phyloP scores from a whole-genome alignment of 2,329 filamentous ascomycete genomes.

The Colletotrichum brevisporum region DNA sequence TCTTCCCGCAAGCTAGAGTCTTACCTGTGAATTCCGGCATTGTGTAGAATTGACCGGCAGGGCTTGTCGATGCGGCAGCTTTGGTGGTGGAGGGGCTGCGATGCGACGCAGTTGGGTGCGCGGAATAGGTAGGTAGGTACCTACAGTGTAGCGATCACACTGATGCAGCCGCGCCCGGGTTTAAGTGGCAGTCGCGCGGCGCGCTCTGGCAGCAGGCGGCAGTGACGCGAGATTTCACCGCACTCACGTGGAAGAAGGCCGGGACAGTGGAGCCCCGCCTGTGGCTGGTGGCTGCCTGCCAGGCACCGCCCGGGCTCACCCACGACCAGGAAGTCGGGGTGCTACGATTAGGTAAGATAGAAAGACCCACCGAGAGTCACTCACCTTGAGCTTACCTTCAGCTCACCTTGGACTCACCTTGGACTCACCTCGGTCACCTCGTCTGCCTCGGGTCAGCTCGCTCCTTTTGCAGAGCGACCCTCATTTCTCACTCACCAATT shows the following conservation, averaged over 20 bases:
- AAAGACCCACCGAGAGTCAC: no score
- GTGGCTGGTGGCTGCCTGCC: conserved; percentile 12
- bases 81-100: not conserved
- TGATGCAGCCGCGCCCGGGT: not conserved
- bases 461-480: no score
- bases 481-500: no score
- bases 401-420: no score
- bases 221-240: conserved; percentile 28
- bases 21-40: conserved; percentile 40
- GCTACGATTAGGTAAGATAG: no score
- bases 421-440: no score
- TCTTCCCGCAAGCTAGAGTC: not conserved
- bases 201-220: conserved; percentile 17
- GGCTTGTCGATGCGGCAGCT: not conserved
- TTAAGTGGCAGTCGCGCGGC: conserved; percentile 20
- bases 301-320: no score
- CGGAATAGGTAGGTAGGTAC: not conserved
- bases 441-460: no score
- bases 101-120: conserved; percentile 3
- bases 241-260: conserved; percentile 12
- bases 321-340: no score
- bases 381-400: no score
- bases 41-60: not conserved
- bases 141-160: not conserved
- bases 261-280: no score